Evolutionary conservation across 164 flowering plant genomes (phyloP).

Genomic region (Kalanchoe fedtschenkoi): DNA sequence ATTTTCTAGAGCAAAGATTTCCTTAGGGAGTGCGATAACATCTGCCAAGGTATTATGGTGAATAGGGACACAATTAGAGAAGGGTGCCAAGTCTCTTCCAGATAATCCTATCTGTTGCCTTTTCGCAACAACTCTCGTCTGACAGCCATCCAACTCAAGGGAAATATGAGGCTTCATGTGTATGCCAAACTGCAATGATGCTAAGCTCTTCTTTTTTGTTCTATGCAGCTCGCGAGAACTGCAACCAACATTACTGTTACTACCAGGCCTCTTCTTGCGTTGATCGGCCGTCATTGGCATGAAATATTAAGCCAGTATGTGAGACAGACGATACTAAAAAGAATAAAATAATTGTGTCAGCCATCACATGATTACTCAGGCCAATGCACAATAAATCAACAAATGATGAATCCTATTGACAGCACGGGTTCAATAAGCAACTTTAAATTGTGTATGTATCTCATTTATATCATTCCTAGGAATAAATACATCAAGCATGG

Average conservation of each 20-base stretch:
- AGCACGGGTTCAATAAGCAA: too few species aligned
- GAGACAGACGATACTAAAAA: background rate
- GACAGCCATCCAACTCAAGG: slow-evolving; percentile 60
- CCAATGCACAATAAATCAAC: too few species aligned
- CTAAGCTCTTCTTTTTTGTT: slow-evolving; percentile 40
- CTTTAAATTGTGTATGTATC: too few species aligned
- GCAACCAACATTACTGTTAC: slow-evolving; percentile 28
- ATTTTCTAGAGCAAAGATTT: slow-evolving; percentile 50
- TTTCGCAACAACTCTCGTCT: slow-evolving; percentile 50
- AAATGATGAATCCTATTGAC: too few species aligned
- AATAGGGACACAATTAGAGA: slow-evolving; percentile 27
- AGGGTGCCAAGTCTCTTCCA: slow-evolving; percentile 50
- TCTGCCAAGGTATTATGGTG: slow-evolving; percentile 42
- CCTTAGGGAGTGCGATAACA: slow-evolving; percentile 49
- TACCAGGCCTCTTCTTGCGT: slow-evolving; percentile 44
- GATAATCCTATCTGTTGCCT: slow-evolving; percentile 66
- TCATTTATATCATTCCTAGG: too few species aligned
- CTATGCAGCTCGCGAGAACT: slow-evolving; percentile 33
- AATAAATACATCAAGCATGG: too few species aligned
- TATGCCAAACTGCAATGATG: slow-evolving; percentile 19
- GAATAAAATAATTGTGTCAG: too few species aligned
- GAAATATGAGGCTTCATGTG: slow-evolving; percentile 39
- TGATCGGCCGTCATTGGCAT: slow-evolving; percentile 66
- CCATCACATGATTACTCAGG: too few species aligned
- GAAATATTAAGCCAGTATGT: slow-evolving; percentile 6